Percentiles rank a stretch among this genome's conserved stretches.
Conservation (phyloP, 169 alveolate genomes). For the Cyclospora cayetanensis region DNA sequence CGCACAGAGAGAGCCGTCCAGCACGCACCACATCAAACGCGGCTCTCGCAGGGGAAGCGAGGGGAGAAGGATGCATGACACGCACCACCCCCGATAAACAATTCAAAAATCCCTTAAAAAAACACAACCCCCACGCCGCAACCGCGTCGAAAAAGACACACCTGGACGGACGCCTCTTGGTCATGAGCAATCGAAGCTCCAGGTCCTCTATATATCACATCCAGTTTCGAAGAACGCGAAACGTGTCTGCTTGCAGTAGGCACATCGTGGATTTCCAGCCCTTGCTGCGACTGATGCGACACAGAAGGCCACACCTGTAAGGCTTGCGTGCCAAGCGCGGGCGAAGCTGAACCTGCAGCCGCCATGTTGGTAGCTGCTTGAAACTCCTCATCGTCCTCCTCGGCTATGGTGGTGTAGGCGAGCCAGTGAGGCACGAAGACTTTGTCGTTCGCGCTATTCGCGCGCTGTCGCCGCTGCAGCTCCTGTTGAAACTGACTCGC, state of each 20-base stretch:
- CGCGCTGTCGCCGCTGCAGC: conserved; percentile 11
- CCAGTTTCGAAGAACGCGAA: not conserved
- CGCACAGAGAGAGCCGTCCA: no score
- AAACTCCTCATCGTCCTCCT: conserved; percentile 16
- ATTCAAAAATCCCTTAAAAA: no score
- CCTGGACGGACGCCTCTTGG: conserved; percentile 51
- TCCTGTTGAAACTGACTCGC: not conserved
- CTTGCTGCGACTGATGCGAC: not conserved
- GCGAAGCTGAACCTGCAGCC: not conserved
- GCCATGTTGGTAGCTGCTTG: not conserved
- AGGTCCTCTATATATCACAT: conserved; percentile 6
- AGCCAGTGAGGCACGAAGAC: conserved; percentile 60
- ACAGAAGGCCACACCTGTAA: not conserved
- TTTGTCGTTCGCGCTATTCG: not conserved
- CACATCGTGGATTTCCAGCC: not conserved
- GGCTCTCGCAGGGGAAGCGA: no score
- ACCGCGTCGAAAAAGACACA: not conserved
- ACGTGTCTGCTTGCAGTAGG: not conserved
- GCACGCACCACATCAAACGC: no score
- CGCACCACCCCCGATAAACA: no score
- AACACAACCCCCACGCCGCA: no score
- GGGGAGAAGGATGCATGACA: no score
- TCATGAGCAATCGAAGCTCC: conserved; percentile 36
- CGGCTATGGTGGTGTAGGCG: conserved; percentile 45
- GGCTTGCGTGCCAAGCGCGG: not conserved